Evolutionary conservation across 805 yeast genomes (phyloP).

Genomic region (Metschnikowia bowlesiae): DNA sequence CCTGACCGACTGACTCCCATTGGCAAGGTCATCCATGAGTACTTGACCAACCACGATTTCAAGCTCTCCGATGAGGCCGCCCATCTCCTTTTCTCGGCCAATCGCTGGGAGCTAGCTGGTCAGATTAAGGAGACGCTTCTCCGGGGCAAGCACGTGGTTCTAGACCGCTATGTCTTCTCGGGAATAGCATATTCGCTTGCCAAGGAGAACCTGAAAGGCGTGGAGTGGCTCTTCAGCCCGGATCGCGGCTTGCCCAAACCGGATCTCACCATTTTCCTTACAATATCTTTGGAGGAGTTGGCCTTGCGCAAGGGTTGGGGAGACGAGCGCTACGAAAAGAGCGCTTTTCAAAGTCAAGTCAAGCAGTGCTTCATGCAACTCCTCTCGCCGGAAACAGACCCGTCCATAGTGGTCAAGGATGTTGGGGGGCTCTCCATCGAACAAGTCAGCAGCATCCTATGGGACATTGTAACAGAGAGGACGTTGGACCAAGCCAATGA

Average conservation of each 20-base stretch:
- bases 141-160: conserved; percentile 55
- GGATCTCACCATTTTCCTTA: conserved; percentile 74
- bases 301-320: conserved; percentile 77
- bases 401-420: conserved; percentile 40
- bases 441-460: conserved; percentile 47
- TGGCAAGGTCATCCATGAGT: conserved; percentile 73
- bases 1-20: conserved; percentile 84
- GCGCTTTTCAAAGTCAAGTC: conserved; percentile 71
- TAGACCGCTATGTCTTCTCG: conserved; percentile 88
- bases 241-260: conserved; percentile 86
- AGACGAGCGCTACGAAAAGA: conserved; percentile 83
- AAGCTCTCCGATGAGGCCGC: conserved; percentile 70
- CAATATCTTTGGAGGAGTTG: conserved; percentile 45
- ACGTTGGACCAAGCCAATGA: not conserved
- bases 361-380: conserved; percentile 52
- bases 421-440: conserved; percentile 60
- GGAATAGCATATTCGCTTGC: conserved; percentile 93
- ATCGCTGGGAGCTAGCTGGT: conserved; percentile 80
- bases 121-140: conserved; percentile 43
- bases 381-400: conserved; percentile 26
- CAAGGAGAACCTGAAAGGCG: conserved; percentile 45
- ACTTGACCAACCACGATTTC: conserved; percentile 51
- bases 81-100: conserved; percentile 86
- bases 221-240: conserved; percentile 76
- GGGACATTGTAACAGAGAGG: conserved; percentile 24